phyloP scores from a whole-genome alignment of 2,329 filamentous ascomycete species.

The Leptoxyphium fumago region DNA sequence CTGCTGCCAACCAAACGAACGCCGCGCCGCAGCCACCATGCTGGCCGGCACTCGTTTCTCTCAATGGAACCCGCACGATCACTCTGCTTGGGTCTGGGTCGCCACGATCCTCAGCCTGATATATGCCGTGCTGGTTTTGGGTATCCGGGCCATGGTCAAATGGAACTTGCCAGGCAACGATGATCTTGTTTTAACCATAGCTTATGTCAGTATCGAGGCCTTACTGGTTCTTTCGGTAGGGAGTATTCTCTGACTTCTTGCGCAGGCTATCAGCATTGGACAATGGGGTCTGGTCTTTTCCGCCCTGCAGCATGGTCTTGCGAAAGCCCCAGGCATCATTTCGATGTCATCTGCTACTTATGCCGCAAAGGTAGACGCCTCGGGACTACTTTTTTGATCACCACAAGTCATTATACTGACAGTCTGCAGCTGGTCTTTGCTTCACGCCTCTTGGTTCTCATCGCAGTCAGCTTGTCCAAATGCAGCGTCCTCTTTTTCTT shows the following conservation, averaged over 20 bases:
- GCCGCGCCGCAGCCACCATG: neutral
- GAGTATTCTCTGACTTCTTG: neutral
- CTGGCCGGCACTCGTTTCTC: conserved; percentile 2
- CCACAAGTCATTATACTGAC: neutral
- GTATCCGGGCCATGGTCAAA: conserved; percentile 6
- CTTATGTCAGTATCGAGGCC: conserved; percentile 1
- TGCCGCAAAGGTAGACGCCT: too few relatives aligned
- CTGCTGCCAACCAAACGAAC: too few relatives aligned
- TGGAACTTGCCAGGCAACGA: conserved; percentile 7
- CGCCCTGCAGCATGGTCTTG: conserved; percentile 1
- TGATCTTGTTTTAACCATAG: conserved; percentile 5
- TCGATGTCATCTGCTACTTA: neutral
- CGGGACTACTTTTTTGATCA: too few relatives aligned
- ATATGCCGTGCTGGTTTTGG: conserved; percentile 7
- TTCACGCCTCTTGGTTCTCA: conserved; percentile 8
- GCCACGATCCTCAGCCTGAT: conserved; percentile 4
- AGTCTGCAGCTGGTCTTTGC: conserved; percentile 8
- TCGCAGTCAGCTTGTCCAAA: conserved; percentile 9
- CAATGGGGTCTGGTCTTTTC: conserved; percentile 1
- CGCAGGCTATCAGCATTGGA: neutral
- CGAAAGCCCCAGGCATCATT: neutral
- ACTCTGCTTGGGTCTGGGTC: conserved; percentile 9
- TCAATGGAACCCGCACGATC: conserved; percentile 2
- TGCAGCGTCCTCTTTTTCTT: conserved; percentile 10
- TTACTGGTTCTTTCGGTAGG: neutral